Base-by-base conservation (phyloP, 2,329 filamentous ascomycete species). In the Sporothrix euskadiensis region DNA sequence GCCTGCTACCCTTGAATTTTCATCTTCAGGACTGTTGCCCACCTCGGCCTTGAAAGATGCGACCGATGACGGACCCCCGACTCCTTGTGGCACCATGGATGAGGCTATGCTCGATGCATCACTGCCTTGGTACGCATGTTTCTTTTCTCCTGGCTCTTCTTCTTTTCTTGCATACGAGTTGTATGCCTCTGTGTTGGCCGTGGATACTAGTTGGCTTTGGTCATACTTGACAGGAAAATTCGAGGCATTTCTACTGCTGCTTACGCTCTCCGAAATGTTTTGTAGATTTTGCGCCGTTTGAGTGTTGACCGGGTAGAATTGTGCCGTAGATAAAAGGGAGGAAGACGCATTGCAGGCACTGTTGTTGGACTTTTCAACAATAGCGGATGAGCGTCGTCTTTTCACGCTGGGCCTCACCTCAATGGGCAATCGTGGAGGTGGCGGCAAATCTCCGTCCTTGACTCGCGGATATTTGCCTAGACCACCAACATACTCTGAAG, bases 401-500 rank as follows among this genome's bases (percentile, higher is more conserved):
- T n/a, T 26, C 7, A 52, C 79, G 80, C 30, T 52, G 3, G 65
- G 10, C 3, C 8, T 22, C 2, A 16, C 47, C 16, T 59, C 14
- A 5, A 59, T 1, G 41, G 69, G 39, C 2, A 22, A 8, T 30
- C 16, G 26, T 35, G 76, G 78, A 6, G 78, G 78, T 35, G 79
- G 79, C 35, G 77, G 78, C 22, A 73, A 74, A n/a, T 73, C 72
- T 26, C 83, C 81, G 69, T 82, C 82, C 72, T 85, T 85, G 41
- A 88, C 80, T 5, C 85, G 85, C 32, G 90, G 86, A 81, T 98
- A 98, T 75, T 89, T 89, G 76, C 89, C 88, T 32, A 91, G 83
- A 0, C 95, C 95, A 4, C 93, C 94, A 71, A 88, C 86, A 80
- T 98, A 98, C 80, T 97, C 94, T 0, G 92, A 95, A 7, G 95